Base-by-base conservation (phyloP, 2,329 filamentous ascomycete genomes). In the Diaporthe destruens region DNA sequence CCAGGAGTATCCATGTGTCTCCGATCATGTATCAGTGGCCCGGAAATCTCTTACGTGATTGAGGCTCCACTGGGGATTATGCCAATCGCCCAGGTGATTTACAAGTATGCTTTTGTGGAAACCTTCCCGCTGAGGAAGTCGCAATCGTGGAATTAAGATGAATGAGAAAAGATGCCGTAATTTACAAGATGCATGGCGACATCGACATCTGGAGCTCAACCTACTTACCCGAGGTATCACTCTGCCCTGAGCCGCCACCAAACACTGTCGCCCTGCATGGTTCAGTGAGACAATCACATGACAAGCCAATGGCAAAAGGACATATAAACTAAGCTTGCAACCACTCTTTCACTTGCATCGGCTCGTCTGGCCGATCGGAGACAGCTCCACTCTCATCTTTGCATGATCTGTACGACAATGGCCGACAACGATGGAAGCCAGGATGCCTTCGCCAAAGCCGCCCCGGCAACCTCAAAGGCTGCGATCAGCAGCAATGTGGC, bases 21-120 rank as follows among this genome's bases (percentile, higher is more conserved):
- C 9, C 36, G 6, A 6, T 34, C 34, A 32, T 11, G 29, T n/a
- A 14, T 39, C 29, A 63, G n/a, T 32, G 20, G n/a, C 29, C 12
- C 11, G 25, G 23, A 20, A 63, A 49, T 49, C 42, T 63, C 29
- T 63, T 63, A 49, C 59, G 59, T 63, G 39, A 63, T 63, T 9
- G 18, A 16, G 49, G 59, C 59, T 36, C 59, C 59, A 63, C 59
- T 34, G 5, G 25, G 42, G 18, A 0, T 34, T 36, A 18, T 63
- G 29, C 34, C 42, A 49, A 11, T 23, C n/a, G n/a, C n/a, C n/a
- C n/a, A n/a, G n/a, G n/a, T 49, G 9, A 39, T 12, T 49, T 32
- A 34, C 42, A 34, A 11, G 25, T 44, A 23, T n/a, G 44, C 14
- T 34, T 20, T 12, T 63, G 32, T 23, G 18, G 12, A 6, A 34